Percentiles rank a stretch among this genome's conserved stretches.
Evolutionary conservation across 495 filamentous ascomycete genomes (phyloP).

Genomic region (Aspergillus cavernicola): DNA sequence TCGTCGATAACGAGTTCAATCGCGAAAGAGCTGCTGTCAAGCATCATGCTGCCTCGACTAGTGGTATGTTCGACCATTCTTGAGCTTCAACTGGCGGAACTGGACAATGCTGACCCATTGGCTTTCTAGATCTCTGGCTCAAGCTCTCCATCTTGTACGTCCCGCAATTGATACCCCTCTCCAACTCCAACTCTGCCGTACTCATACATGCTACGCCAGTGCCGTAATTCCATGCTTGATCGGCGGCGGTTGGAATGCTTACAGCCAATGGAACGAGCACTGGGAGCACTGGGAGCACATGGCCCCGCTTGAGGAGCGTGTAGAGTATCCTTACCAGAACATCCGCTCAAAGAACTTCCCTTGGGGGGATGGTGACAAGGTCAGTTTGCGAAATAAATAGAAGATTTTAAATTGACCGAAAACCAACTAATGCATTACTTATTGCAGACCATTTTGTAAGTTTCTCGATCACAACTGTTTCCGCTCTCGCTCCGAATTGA

Average conservation of each 20-base stretch:
- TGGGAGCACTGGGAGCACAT: constrained; percentile 92
- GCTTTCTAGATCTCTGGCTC: constrained; percentile 74
- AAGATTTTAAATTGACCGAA: background rate
- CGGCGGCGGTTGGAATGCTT: constrained; percentile 72
- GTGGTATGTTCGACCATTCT: constrained; percentile 52
- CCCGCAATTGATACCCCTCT: constrained; percentile 1
- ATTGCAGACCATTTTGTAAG: constrained; percentile 64
- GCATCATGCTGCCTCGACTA: constrained; percentile 75
- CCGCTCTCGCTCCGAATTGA: background rate
- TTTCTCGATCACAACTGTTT: constrained; percentile 12
- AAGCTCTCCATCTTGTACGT: constrained; percentile 90
- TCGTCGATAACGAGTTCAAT: constrained; percentile 79
- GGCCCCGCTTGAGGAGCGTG: constrained; percentile 80
- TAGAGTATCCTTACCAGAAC: constrained; percentile 93
- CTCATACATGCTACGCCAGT: constrained; percentile 44
- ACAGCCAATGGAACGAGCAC: constrained; percentile 86
- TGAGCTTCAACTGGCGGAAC: background rate
- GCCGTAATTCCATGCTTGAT: constrained; percentile 65
- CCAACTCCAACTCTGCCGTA: background rate
- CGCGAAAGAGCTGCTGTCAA: constrained; percentile 79
- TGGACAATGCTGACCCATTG: constrained; percentile 32
- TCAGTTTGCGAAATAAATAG: constrained; percentile 34
- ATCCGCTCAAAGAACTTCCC: constrained; percentile 84
- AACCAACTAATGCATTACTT: constrained; percentile 27
- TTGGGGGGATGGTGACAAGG: constrained; percentile 93